phyloP scores from a whole-genome alignment of 768 basidiomycete genomes.

The Tylopilus vinaceipallidus region DNA sequence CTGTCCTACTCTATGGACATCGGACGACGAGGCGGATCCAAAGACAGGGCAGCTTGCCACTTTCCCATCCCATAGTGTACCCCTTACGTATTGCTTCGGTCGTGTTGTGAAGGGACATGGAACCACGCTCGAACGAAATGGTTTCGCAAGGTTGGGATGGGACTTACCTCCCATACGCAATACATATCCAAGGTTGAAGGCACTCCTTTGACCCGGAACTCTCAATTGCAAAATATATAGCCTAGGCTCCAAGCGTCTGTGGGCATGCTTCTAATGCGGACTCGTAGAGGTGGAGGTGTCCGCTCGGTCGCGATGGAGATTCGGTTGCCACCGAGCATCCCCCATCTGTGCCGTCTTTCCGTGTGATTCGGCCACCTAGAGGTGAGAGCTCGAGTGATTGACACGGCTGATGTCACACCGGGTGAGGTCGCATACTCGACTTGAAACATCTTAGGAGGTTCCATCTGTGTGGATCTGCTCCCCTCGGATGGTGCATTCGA shows the following conservation, averaged over 20 bases:
- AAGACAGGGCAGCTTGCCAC: conserved; percentile 41
- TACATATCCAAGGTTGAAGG: conserved; percentile 70
- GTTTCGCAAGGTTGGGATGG: conserved; percentile 54
- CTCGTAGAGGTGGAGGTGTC: conserved; percentile 47
- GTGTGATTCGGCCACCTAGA: conserved; percentile 70
- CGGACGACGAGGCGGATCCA: conserved; percentile 50
- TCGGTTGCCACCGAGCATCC: conserved; percentile 63
- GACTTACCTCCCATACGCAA: conserved; percentile 66
- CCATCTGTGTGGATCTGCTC: conserved; percentile 73
- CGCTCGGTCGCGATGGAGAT: conserved; percentile 73
- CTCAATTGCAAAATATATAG: conserved; percentile 62
- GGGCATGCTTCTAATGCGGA: not conserved
- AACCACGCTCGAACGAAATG: conserved; percentile 43
- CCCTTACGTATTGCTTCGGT: conserved; percentile 53
- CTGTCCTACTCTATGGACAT: too few relatives aligned
- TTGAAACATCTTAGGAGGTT: conserved; percentile 45
- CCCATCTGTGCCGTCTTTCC: conserved; percentile 73
- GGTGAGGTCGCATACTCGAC: conserved; percentile 33
- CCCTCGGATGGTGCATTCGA: conserved; percentile 48
- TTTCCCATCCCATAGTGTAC: conserved; percentile 62
- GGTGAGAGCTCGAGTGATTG: conserved; percentile 8
- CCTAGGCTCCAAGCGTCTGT: conserved; percentile 23
- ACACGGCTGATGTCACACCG: conserved; percentile 48
- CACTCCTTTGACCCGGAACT: conserved; percentile 64
- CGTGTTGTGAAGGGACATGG: conserved; percentile 63